phyloP scores from a whole-genome alignment of 371 early-diverging fungal genomes.

The Coemansia sp. region DNA sequence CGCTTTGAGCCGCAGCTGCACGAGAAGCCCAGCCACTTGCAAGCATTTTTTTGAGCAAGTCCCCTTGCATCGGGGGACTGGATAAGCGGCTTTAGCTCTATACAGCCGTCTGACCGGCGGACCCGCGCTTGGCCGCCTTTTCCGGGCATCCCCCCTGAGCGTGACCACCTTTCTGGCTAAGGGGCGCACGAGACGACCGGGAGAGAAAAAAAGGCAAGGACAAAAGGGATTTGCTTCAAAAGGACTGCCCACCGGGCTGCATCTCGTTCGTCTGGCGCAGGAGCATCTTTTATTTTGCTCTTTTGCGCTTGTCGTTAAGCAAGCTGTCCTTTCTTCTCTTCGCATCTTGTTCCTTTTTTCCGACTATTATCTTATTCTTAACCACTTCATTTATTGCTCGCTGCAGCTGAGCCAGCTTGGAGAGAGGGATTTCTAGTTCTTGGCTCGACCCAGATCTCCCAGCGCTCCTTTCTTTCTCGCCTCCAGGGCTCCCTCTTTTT shows the following conservation, averaged over 20 bases:
- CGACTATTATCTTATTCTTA: not conserved
- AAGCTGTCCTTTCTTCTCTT: not conserved
- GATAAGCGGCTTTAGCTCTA: no score
- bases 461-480: not conserved
- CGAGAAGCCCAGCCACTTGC: no score
- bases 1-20: no score
- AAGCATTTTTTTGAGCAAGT: no score
- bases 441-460: not conserved
- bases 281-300: not conserved
- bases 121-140: not conserved
- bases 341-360: not conserved
- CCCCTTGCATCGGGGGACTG: no score
- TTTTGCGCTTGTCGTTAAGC: not conserved
- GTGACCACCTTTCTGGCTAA: conserved; percentile 4
- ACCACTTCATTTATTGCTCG: not conserved
- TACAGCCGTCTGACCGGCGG: no score
- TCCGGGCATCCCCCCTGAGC: not conserved
- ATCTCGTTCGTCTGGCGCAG: conserved; percentile 11
- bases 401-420: no score
- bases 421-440: not conserved
- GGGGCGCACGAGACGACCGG: not conserved
- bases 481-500: conserved; percentile 1
- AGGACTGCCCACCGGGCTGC: not conserved
- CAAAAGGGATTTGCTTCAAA: conserved; percentile 12
- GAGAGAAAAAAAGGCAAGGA: not conserved